phyloP scores from a whole-genome alignment of 768 basidiomycete genomes.

The Pleurotus salmoneostramineus region DNA sequence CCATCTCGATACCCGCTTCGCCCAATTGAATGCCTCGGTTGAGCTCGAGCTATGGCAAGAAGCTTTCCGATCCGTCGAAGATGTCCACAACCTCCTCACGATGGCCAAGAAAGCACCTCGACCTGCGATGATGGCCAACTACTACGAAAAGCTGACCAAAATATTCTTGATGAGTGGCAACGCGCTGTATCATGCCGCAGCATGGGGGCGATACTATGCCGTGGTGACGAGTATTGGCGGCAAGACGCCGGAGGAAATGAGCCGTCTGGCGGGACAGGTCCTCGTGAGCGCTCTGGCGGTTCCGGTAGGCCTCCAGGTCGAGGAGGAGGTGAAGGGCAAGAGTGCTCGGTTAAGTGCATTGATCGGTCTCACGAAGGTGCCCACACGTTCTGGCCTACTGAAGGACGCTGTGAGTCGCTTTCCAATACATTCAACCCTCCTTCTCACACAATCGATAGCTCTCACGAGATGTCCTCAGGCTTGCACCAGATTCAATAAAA shows the following conservation, averaged over 20 bases:
- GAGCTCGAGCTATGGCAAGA: constrained; percentile 99
- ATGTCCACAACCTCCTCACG: constrained; percentile 92
- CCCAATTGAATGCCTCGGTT: constrained; percentile 93
- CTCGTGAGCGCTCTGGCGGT: constrained; percentile 92
- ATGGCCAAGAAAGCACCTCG: constrained; percentile 92
- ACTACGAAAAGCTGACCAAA: constrained; percentile 96
- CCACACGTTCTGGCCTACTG: constrained; percentile 82
- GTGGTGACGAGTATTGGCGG: constrained; percentile 70
- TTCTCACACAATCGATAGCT: constrained; percentile 39
- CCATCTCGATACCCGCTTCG: constrained; percentile 95
- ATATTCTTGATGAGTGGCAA: constrained; percentile 97
- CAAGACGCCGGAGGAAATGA: constrained; percentile 72
- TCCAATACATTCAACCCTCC: neutral
- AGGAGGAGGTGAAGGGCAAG: constrained; percentile 54
- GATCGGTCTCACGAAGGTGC: constrained; percentile 78
- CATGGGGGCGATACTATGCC: constrained; percentile 85
- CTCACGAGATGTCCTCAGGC: constrained; percentile 76
- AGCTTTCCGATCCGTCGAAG: constrained; percentile 96
- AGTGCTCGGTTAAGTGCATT: constrained; percentile 79
- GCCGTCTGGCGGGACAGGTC: constrained; percentile 84
- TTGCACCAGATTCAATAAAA: constrained; percentile 70
- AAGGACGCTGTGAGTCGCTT: constrained; percentile 71
- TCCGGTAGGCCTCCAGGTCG: constrained; percentile 64
- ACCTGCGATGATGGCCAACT: constrained; percentile 96
- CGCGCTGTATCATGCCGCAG: constrained; percentile 93